Conservation (phyloP, 1,139 yeast genomes). For the Entelexis paramagnoliae region DNA sequence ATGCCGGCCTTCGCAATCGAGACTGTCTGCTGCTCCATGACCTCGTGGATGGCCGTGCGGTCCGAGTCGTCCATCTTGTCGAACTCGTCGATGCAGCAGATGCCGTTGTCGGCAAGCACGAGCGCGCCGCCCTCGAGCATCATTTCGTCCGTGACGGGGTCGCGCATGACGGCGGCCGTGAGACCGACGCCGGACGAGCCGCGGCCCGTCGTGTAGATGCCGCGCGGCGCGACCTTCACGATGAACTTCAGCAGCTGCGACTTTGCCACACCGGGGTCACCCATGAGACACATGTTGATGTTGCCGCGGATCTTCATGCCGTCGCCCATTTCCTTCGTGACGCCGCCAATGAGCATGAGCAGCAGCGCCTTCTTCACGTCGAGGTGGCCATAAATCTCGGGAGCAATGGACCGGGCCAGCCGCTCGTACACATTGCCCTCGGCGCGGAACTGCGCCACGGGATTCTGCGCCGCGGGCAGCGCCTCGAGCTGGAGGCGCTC, state of each 20-base stretch:
- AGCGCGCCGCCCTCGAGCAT: conserved; percentile 97
- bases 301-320: conserved; percentile 98
- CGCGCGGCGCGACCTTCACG: conserved; percentile 88
- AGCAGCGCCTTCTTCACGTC: conserved; percentile 89
- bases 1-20: conserved; percentile 97
- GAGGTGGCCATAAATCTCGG: conserved; percentile 89
- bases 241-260: conserved; percentile 90
- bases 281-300: conserved; percentile 92
- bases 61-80: conserved; percentile 98
- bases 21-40: conserved; percentile 98
- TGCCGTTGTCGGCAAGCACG: conserved; percentile 94
- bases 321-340: conserved; percentile 86
- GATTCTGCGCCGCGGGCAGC: conserved; percentile 26
- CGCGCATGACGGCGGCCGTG: conserved; percentile 98
- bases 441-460: conserved; percentile 44
- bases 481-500: conserved; percentile 36
- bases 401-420: conserved; percentile 85
- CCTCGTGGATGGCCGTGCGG: conserved; percentile 97
- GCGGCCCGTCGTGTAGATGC: conserved; percentile 96
- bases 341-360: conserved; percentile 85
- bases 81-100: conserved; percentile 97
- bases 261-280: conserved; percentile 99
- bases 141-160: conserved; percentile 98
- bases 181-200: conserved; percentile 99
- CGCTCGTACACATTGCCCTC: conserved; percentile 69